Evolutionary conservation across 2,329 filamentous ascomycete species (phyloP).

Genomic region (Ceratocystis diversiconidia): DNA sequence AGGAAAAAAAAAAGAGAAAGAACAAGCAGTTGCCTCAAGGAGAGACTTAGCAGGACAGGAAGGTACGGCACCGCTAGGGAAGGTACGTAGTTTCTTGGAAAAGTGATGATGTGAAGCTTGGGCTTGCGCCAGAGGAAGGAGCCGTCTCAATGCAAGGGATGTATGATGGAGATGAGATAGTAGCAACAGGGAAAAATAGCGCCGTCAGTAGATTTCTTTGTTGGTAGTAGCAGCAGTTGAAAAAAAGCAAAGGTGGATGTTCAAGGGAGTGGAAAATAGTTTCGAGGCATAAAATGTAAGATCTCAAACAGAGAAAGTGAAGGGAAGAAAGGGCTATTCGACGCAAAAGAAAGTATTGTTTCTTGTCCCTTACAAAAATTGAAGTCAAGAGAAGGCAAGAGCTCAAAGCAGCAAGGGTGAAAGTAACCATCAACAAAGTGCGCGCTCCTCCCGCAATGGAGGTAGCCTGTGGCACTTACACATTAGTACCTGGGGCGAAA

Average conservation of each 20-base stretch:
- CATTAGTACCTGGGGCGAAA: not conserved
- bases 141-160: constrained; percentile 1
- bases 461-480: not conserved
- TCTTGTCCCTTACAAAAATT: not conserved
- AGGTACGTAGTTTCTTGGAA: not conserved
- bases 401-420: not conserved
- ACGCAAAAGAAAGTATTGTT: not conserved
- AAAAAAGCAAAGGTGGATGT: not conserved
- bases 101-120: constrained; percentile 4
- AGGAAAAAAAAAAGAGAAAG: not conserved
- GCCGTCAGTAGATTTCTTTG: not conserved
- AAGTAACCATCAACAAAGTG: not conserved
- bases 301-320: not conserved
- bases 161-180: not conserved
- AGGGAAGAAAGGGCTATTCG: not conserved
- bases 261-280: not conserved
- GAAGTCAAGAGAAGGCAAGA: not conserved
- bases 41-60: not conserved
- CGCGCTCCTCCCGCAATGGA: not conserved
- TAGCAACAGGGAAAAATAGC: constrained; percentile 5
- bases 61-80: not conserved
- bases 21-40: not conserved
- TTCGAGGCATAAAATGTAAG: not conserved
- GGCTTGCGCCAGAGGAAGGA: constrained; percentile 3
- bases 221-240: not conserved